Conservation (phyloP, 2,329 filamentous ascomycete genomes). For the Xylaria arbuscula region DNA sequence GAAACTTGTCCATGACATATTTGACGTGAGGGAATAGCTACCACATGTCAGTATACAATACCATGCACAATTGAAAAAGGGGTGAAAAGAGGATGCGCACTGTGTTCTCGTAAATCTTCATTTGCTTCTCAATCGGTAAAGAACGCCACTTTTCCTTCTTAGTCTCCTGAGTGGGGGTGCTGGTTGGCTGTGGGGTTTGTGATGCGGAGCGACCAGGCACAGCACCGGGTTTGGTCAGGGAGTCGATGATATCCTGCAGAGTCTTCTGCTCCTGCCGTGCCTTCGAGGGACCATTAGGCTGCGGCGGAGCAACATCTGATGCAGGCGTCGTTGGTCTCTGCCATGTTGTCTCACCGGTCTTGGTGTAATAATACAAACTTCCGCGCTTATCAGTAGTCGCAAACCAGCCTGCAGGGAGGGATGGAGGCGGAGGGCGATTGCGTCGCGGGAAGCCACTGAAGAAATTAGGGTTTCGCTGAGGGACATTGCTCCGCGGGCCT, state of each 20-base stretch:
- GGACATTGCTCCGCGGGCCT: slow-evolving; percentile 69
- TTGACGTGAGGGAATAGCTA: slow-evolving; percentile 88
- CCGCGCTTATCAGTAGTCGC: slow-evolving; percentile 77
- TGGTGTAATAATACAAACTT: slow-evolving; percentile 86
- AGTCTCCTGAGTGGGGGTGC: slow-evolving; percentile 65
- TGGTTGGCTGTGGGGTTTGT: slow-evolving; percentile 70
- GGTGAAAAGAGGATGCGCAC: slow-evolving; percentile 63
- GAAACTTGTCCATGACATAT: slow-evolving; percentile 86
- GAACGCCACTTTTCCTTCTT: slow-evolving; percentile 78
- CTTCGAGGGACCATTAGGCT: slow-evolving; percentile 73
- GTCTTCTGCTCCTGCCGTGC: slow-evolving; percentile 73
- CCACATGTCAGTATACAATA: slow-evolving; percentile 35
- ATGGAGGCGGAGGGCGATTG: slow-evolving; percentile 60
- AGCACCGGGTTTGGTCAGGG: slow-evolving; percentile 77
- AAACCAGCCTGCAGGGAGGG: slow-evolving; percentile 87
- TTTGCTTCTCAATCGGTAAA: slow-evolving; percentile 83
- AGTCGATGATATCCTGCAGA: slow-evolving; percentile 86
- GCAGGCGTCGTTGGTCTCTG: slow-evolving; percentile 77
- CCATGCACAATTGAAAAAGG: slow-evolving; percentile 34
- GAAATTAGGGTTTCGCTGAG: slow-evolving; percentile 64
- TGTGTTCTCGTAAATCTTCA: slow-evolving; percentile 94
- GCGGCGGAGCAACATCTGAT: slow-evolving; percentile 65
- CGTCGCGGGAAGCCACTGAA: slow-evolving; percentile 65
- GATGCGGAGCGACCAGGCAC: slow-evolving; percentile 66
- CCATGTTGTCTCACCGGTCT: slow-evolving; percentile 83